Percentiles rank a stretch among this genome's conserved stretches.
Evolutionary conservation across 768 basidiomycete genomes (phyloP).

Genomic region (Inosperma sp.): DNA sequence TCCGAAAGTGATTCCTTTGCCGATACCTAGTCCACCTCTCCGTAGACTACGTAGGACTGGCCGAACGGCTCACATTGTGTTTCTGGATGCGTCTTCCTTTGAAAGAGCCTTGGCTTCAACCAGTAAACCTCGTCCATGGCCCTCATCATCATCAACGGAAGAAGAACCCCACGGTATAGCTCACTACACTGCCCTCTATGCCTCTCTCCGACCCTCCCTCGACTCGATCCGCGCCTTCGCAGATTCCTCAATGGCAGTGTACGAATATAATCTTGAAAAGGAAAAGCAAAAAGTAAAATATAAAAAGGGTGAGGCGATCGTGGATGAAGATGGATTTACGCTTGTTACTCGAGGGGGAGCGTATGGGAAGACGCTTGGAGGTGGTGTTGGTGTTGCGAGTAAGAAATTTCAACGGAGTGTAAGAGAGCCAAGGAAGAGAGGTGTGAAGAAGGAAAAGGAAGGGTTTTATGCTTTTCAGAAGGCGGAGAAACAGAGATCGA

Average conservation of each 20-base stretch:
- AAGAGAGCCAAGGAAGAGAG: slow-evolving; percentile 41
- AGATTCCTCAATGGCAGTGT: slow-evolving; percentile 70
- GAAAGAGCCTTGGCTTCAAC: slow-evolving; percentile 55
- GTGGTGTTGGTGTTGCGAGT: slow-evolving; percentile 61
- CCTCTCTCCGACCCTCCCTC: slow-evolving; percentile 69
- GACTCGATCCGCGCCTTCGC: slow-evolving; percentile 72
- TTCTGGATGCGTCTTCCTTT: slow-evolving; percentile 68
- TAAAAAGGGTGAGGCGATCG: slow-evolving; percentile 79
- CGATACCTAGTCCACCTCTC: slow-evolving; percentile 34
- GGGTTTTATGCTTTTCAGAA: slow-evolving; percentile 90
- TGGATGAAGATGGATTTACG: slow-evolving; percentile 94
- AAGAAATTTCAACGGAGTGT: slow-evolving; percentile 64
- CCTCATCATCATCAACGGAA: slow-evolving; percentile 31
- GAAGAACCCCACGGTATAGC: slow-evolving; percentile 64
- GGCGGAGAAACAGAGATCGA: slow-evolving; percentile 81
- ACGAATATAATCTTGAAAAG: slow-evolving; percentile 67
- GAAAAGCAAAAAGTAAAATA: slow-evolving; percentile 60
- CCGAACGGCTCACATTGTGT: slow-evolving; percentile 63
- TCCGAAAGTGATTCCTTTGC: slow-evolving; percentile 61
- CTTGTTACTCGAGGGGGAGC: slow-evolving; percentile 90
- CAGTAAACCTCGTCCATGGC: slow-evolving; percentile 60
- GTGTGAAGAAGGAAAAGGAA: slow-evolving; percentile 58
- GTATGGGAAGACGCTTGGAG: slow-evolving; percentile 84
- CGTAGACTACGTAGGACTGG: slow-evolving; percentile 62
- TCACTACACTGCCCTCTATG: slow-evolving; percentile 65